Evolutionary conservation across 192 early-diverging fungal genomes (phyloP).

Genomic region (Linnemannia exigua): DNA sequence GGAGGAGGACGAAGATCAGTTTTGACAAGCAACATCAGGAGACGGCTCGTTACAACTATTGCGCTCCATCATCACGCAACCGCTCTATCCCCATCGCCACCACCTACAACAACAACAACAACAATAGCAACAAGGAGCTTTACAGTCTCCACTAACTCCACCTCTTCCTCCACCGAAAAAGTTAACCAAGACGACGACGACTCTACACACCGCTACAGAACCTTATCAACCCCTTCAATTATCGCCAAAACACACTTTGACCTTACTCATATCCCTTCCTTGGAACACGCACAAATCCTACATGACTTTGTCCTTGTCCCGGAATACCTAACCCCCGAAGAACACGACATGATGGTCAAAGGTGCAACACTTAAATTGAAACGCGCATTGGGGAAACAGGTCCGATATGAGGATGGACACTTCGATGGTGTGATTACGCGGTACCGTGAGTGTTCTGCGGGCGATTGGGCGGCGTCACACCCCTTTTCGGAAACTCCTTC

Average conservation of each 20-base stretch:
- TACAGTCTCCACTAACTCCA: neutral
- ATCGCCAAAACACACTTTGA: constrained; percentile 43
- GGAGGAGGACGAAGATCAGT: neutral
- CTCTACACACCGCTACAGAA: neutral
- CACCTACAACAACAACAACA: neutral
- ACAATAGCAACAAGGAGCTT: neutral
- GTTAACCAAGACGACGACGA: neutral
- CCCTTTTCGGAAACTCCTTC: constrained; percentile 15
- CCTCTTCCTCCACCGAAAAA: neutral
- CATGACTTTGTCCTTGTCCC: constrained; percentile 63
- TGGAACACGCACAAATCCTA: constrained; percentile 28
- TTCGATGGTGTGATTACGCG: constrained; percentile 84
- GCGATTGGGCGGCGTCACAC: constrained; percentile 62
- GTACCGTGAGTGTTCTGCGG: constrained; percentile 79
- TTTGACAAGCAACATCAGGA: neutral
- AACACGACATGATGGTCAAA: constrained; percentile 56
- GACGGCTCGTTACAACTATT: neutral
- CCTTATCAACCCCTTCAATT: neutral
- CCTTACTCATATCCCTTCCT: constrained; percentile 20
- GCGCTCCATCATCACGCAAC: neutral
- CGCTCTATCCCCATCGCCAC: neutral
- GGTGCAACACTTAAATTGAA: constrained; percentile 62
- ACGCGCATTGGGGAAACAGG: constrained; percentile 57
- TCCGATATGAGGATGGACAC: constrained; percentile 76
- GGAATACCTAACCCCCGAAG: constrained; percentile 50